Evolutionary conservation across 176 grass and related monocot species (phyloP).

Genomic region (Urochloa ruziziensis): DNA sequence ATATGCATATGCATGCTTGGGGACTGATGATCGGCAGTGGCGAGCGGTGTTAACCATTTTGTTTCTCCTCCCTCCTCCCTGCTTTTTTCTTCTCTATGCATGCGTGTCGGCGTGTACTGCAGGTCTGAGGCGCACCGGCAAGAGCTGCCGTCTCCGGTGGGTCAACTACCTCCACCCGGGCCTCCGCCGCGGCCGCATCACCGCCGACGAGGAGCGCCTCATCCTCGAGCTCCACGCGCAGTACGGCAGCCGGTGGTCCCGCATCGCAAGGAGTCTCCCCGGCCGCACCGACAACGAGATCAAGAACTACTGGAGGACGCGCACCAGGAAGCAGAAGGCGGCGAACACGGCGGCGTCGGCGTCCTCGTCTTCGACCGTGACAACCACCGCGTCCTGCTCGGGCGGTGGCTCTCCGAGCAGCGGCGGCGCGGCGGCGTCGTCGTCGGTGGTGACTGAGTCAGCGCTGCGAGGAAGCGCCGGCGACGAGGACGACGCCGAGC

Average conservation of each 20-base stretch:
- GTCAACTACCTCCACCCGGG: slow-evolving; percentile 88
- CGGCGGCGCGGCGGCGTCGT: neutral
- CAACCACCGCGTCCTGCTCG: slow-evolving; percentile 25
- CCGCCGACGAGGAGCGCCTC: slow-evolving; percentile 78
- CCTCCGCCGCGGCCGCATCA: slow-evolving; percentile 85
- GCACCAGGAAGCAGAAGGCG: slow-evolving; percentile 73
- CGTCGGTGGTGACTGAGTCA: neutral
- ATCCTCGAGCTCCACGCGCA: slow-evolving; percentile 71
- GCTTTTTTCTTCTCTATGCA: slow-evolving; percentile 15
- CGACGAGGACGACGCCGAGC: slow-evolving; percentile 16
- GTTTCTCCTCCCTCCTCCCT: neutral
- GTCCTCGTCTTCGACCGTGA: slow-evolving; percentile 25
- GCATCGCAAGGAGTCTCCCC: slow-evolving; percentile 84
- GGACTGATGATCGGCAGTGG: slow-evolving; percentile 24
- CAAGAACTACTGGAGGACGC: slow-evolving; percentile 99
- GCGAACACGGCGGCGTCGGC: slow-evolving; percentile 1
- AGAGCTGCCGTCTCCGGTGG: slow-evolving; percentile 90
- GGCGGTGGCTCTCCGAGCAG: slow-evolving; percentile 25
- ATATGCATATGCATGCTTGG: slow-evolving; percentile 14
- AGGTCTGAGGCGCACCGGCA: slow-evolving; percentile 86
- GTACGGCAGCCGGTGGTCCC: slow-evolving; percentile 88
- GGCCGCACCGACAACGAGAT: slow-evolving; percentile 99
- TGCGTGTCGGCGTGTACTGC: slow-evolving; percentile 39
- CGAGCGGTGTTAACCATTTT: slow-evolving; percentile 28
- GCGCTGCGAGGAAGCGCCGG: neutral